Evolutionary conservation across 345 rosid genomes (phyloP), one percentile per base, ranked within the genome.

Genomic region (Eucalyptus pauciflora): DNA sequence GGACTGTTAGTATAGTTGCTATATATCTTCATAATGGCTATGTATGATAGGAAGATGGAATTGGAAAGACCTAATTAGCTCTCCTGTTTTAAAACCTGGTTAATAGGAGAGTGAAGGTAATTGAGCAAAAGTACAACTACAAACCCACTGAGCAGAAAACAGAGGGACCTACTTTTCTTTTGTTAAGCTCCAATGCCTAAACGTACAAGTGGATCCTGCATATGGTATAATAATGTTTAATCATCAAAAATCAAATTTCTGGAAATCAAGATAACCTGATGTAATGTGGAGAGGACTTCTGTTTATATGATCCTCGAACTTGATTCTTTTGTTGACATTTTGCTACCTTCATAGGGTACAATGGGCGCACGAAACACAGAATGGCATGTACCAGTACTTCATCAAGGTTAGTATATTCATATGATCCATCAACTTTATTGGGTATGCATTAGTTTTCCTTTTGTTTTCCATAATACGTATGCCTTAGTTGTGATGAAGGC

Each of bases 361-460:
- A 22, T 96, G 98, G 95, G 76, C 79, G 20, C 95, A 94, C 85
- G 93, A 92, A 88, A 85, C 92, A 31, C 92, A 94, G 52, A 91
- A 87, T 91, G 95, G 93, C 69, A 94, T 95, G 95, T 94, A 94
- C 92, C 97, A 93, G 90, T 95, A 94, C 86, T 95, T 97, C 80
- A 91, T 97, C 91, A 96, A 96, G 98, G 99, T 96, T 92, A 92
- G 64, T 58, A 14, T 62, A 15, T 60, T 81, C 41, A 79, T 25
- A 52, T 37, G 69, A 16, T 62, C 50, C 10, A 41, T 76, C 48
- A 76, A 76, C 48, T 20, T 41, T 41, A 20, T 76, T 41, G 85
- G 48, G 25, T 37, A 20, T 41, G 29, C 29, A 12, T 17, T 41
- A 76, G 27, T 76, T 76, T 76, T 41, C 85, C 48, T 76, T 76